phyloP scores from a whole-genome alignment of 768 basidiomycete genomes.

The Termitomyces sp. region DNA sequence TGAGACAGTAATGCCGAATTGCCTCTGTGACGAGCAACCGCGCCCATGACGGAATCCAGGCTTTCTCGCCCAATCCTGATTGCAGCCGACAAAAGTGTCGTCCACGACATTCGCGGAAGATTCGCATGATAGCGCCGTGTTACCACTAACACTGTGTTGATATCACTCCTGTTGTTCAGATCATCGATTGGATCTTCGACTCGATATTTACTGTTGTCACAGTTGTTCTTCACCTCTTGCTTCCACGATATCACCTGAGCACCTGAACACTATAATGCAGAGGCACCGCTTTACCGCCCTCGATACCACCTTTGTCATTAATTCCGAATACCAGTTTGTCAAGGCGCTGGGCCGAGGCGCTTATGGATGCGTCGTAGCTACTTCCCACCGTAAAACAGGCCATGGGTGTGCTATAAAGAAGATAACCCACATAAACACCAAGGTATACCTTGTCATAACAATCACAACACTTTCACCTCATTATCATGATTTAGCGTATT shows the following conservation, averaged over 20 bases:
- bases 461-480: neutral
- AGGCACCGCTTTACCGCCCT: constrained; percentile 78
- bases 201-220: neutral
- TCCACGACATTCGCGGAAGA: constrained; percentile 2
- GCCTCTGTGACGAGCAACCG: neutral
- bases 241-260: neutral
- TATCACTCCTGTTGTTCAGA: constrained; percentile 1
- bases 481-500: constrained; percentile 56
- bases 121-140: neutral
- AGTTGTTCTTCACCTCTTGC: neutral
- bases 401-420: constrained; percentile 95
- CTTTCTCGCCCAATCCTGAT: neutral
- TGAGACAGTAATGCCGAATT: neutral
- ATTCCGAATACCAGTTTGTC: constrained; percentile 86
- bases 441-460: constrained; percentile 33
- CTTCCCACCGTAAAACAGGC: constrained; percentile 74
- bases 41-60: neutral
- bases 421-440: constrained; percentile 90
- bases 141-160: neutral
- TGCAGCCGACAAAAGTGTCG: neutral
- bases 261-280: constrained; percentile 38
- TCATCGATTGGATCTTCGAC: constrained; percentile 1
- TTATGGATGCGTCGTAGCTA: constrained; percentile 88
- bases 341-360: constrained; percentile 97
- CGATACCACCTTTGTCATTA: constrained; percentile 83